Base-by-base conservation (phyloP, 331 rosid genomes). In the Arachis monticola region DNA sequence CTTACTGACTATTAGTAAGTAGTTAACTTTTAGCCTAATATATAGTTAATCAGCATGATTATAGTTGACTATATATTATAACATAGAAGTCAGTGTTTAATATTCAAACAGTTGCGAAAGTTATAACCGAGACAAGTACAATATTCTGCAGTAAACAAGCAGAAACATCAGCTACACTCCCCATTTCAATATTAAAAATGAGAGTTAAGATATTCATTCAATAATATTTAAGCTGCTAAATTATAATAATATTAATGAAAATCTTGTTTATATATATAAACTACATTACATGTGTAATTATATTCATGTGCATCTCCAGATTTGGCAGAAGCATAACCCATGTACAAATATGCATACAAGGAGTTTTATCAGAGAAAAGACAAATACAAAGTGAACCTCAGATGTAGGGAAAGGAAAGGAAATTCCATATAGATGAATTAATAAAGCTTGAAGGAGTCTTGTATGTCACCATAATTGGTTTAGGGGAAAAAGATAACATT, bases 1-100 rank as follows among this genome's bases (percentile, higher is more conserved):
- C 9, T 30, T 69, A 63, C 46, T n/a, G 72, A 13, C n/a, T 55
- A 42, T 62, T 63, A 77, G 62, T 51, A 53, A 74, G 78, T 63
- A 40, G 27, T 30, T 62, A 17, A 35, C 27, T 27, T 50, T 7
- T 56, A 51, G 22, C 22, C 45, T 70, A 60, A 56, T 78, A 14
- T 10, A 13, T 51, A 51, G 56, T 13, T 44, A 46, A 42, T 78
- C 67, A 30, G 44, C 47, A 30, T 13, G 14, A 30, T 3, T n/a
- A 6, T 52, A 57, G 6, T 3, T 22, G 46, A 27, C 59, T 51
- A 70, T 32, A 71, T 53, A 70, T 55, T 57, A 17, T 58, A 47
- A 57, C 53, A 8, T 30, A 3, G 57, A 50, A 32, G n/a, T 61
- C 46, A 71, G 38, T 8, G 53, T 41, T 17, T 14, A 13, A 31